A percentile compares a stretch with the other conserved stretches of the same genome.
Conservation (phyloP, 2,329 filamentous ascomycete species). For the Rutstroemia sp. region DNA sequence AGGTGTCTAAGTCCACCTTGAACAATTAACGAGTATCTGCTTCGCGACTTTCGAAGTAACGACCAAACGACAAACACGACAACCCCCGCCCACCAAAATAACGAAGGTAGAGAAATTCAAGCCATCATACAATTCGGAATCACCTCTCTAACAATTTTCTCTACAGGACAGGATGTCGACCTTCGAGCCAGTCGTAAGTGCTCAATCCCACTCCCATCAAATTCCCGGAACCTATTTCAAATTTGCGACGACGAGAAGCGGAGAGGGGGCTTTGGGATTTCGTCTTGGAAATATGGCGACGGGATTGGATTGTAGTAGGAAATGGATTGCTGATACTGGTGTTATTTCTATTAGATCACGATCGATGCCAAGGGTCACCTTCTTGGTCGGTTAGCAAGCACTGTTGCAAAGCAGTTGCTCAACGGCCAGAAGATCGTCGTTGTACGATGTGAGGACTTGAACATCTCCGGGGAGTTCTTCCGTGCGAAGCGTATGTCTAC, state of each 20-base stretch:
- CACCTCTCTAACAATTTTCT: constrained; percentile 26
- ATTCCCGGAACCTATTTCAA: constrained; percentile 1
- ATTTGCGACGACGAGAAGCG: constrained; percentile 10
- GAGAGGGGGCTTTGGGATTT: background rate
- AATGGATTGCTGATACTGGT: constrained; percentile 29
- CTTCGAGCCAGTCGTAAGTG: constrained; percentile 66
- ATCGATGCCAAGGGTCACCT: constrained; percentile 99
- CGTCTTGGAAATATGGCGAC: constrained; percentile 2
- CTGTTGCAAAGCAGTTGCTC: constrained; percentile 97
- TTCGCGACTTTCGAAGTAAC: constrained; percentile 9
- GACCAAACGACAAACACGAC: constrained; percentile 27
- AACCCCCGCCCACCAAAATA: constrained; percentile 27
- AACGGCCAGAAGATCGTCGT: constrained; percentile 99
- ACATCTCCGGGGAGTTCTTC: constrained; percentile 99
- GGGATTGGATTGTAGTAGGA: constrained; percentile 15
- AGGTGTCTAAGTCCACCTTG: background rate
- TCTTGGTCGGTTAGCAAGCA: constrained; percentile 96
- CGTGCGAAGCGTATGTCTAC: constrained; percentile 87
- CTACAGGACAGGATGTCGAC: constrained; percentile 51
- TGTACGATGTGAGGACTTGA: constrained; percentile 97
- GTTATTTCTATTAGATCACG: constrained; percentile 62
- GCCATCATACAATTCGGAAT: background rate
- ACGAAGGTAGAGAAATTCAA: constrained; percentile 29
- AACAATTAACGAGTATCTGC: constrained; percentile 2
- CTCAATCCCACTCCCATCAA: constrained; percentile 5